Percentiles rank a stretch among this genome's conserved stretches.
phyloP scores from a whole-genome alignment of 495 filamentous ascomycete species.

The Penicillium diatomitis region DNA sequence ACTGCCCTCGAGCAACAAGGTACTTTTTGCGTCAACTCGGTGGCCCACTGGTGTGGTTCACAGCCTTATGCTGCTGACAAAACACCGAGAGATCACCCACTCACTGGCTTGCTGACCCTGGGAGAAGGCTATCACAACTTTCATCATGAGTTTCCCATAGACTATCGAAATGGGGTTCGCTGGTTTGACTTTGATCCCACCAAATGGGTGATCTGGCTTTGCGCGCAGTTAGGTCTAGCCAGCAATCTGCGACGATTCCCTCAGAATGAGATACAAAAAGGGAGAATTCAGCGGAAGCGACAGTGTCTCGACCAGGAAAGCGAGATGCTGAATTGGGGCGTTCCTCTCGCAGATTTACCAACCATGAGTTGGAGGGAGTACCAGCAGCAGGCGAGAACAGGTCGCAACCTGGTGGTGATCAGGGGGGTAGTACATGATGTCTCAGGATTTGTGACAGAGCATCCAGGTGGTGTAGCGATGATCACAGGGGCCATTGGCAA shows the following conservation, averaged over 20 bases:
- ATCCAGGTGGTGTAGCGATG: slow-evolving; percentile 86
- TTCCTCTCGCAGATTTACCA: slow-evolving; percentile 71
- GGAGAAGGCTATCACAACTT: slow-evolving; percentile 98
- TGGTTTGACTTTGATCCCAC: slow-evolving; percentile 98
- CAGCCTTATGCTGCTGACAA: slow-evolving; percentile 96
- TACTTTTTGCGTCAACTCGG: slow-evolving; percentile 95
- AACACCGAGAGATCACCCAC: slow-evolving; percentile 82
- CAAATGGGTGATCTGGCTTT: slow-evolving; percentile 87
- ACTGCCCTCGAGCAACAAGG: slow-evolving; percentile 94
- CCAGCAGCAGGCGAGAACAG: slow-evolving; percentile 70
- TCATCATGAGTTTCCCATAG: slow-evolving; percentile 95
- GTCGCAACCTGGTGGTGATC: slow-evolving; percentile 71
- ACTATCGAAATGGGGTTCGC: slow-evolving; percentile 92
- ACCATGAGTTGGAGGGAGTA: slow-evolving; percentile 93
- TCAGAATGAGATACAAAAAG: slow-evolving; percentile 94
- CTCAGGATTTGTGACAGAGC: slow-evolving; percentile 79
- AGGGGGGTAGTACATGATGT: slow-evolving; percentile 92
- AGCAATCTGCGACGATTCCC: slow-evolving; percentile 91
- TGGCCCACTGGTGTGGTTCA: slow-evolving; percentile 94
- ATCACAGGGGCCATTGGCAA: slow-evolving; percentile 84
- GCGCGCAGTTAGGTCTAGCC: slow-evolving; percentile 83
- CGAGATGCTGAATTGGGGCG: slow-evolving; percentile 79
- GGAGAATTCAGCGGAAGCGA: slow-evolving; percentile 82
- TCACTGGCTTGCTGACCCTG: slow-evolving; percentile 46
- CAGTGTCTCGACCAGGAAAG: slow-evolving; percentile 96